phyloP scores from a whole-genome alignment of 371 early-diverging fungal species.

The Mucor ambiguus region DNA sequence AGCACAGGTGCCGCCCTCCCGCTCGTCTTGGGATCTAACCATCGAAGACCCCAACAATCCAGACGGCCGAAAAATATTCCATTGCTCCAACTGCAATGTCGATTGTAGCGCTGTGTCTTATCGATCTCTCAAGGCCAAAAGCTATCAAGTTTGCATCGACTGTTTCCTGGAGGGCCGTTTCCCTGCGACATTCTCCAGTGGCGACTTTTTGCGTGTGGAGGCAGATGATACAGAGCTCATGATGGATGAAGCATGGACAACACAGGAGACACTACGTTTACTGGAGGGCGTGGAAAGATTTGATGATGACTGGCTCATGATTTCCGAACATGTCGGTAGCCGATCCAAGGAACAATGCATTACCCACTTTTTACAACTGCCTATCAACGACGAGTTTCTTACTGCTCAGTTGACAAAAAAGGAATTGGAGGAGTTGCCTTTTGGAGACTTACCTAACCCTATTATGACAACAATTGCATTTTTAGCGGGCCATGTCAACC shows the following conservation, averaged over 20 bases:
- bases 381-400: conserved; percentile 72
- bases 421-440: conserved; percentile 42
- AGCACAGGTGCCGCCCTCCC: conserved; percentile 2
- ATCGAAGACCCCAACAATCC: conserved; percentile 36
- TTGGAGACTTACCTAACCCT: conserved; percentile 41
- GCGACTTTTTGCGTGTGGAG: conserved; percentile 49
- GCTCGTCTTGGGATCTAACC: conserved; percentile 29
- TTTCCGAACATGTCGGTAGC: conserved; percentile 95
- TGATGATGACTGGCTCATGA: conserved; percentile 96
- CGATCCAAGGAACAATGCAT: conserved; percentile 95
- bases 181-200: conserved; percentile 36
- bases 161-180: conserved; percentile 51
- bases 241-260: conserved; percentile 78
- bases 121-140: conserved; percentile 39
- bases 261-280: conserved; percentile 90
- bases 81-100: conserved; percentile 34
- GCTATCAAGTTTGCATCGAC: conserved; percentile 37
- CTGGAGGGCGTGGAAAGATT: conserved; percentile 96
- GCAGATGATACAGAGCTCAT: conserved; percentile 16
- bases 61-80: conserved; percentile 32
- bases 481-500: conserved; percentile 47
- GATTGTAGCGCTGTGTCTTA: conserved; percentile 47
- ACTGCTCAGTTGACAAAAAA: conserved; percentile 28
- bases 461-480: conserved; percentile 52
- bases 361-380: conserved; percentile 92